Base-by-base conservation (phyloP, 306 rosid genomes). In the Vigna unguiculata region DNA sequence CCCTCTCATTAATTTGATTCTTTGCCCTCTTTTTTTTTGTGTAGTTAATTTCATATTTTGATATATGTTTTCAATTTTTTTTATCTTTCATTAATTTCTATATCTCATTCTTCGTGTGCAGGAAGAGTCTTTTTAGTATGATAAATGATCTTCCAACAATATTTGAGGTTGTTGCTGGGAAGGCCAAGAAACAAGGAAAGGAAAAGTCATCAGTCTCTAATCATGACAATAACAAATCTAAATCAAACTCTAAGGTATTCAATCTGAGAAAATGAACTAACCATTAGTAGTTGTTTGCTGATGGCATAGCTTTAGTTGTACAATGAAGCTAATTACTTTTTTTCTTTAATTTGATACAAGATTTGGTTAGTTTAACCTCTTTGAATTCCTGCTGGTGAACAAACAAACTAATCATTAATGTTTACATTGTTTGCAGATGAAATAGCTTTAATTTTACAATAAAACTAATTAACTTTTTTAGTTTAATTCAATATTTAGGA, bases 131-230 rank as follows among this genome's bases (percentile, higher is more conserved):
- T 61, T 93, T 93, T 72, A 81, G 81, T 72, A 86, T 90, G 96
- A 89, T 93, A 78, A 93, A 87, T 71, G 93, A 93, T 74, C 97
- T 93, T 81, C 96, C 97, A 59, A 93, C 97, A 63, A 85, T 90
- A 85, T 90, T 86, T 40, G 96, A 93, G 85, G 86, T 90, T 72
- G 91, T 90, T 38, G 82, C 93, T 17, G 96, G 92, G 75, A 53
- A 78, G 65, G 84, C 83, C 67, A 89, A 90, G 92, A 90, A 89
- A 79, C 92, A 86, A 79, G 89, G 71, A 53, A 93, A 89, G 91
- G 96, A 86, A 55, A 90, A 82, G 86, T 83, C 90, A 59, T 86
- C 96, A 74, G 85, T 83, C 80, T 86, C 92, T 77, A 89, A 87
- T 79, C 91, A 87, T 58, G 87, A 90, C 83, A 87, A 88, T 80